These are phyloP conservation scores for Carallia brachiata DNA, from an alignment of 345 rosid species.

Conservation along the genomic window DNA sequence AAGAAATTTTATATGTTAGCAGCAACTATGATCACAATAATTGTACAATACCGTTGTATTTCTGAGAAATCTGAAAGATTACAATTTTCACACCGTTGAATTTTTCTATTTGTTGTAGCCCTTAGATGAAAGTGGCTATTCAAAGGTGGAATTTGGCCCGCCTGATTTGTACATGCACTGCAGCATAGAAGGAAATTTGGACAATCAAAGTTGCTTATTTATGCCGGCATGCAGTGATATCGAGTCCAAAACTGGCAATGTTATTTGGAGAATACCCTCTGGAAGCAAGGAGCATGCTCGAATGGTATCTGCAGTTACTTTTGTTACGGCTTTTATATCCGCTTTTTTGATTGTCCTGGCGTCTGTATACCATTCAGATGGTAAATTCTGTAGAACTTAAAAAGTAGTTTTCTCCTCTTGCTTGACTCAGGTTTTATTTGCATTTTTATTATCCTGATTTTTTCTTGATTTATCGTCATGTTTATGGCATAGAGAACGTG, in stretches of 20 bases:
- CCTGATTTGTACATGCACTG: slow-evolving; percentile 60
- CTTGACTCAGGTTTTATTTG: no score
- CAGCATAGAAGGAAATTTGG: slow-evolving; percentile 20
- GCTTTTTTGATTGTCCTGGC: slow-evolving; percentile 43
- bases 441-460: no score
- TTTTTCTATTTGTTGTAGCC: slow-evolving; percentile 35
- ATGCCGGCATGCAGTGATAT: slow-evolving; percentile 22
- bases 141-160: slow-evolving; percentile 50
- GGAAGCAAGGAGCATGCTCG: slow-evolving; percentile 49
- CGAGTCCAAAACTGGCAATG: slow-evolving; percentile 19
- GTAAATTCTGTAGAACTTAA: neutral
- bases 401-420: neutral
- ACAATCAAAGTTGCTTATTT: slow-evolving; percentile 37
- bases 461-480: no score
- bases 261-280: slow-evolving; percentile 63
- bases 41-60: no score
- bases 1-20: neutral
- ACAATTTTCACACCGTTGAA: neutral
- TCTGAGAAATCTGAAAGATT: neutral
- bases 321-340: slow-evolving; percentile 41
- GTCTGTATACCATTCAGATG: slow-evolving; percentile 38
- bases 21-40: neutral
- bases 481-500: no score
- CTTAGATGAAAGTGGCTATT: slow-evolving; percentile 59
- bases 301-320: slow-evolving; percentile 55